A percentile compares a stretch with the other conserved stretches of the same genome.
Conservation (phyloP, 2,329 filamentous ascomycete species). For the Venturia pyrina region DNA sequence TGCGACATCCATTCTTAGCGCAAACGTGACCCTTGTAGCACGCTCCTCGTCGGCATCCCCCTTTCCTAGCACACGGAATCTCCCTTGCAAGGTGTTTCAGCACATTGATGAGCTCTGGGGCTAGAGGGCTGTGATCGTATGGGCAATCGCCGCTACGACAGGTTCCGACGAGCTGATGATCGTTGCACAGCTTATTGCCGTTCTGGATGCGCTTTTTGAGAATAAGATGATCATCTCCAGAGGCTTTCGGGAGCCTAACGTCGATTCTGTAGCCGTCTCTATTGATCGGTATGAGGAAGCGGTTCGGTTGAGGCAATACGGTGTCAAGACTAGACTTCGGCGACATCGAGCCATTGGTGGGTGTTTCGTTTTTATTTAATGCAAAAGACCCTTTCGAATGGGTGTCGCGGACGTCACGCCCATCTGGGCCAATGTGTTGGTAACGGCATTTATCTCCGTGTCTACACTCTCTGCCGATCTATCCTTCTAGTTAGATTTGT, state of each 20-base stretch:
- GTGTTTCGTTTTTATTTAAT: background rate
- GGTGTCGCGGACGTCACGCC: background rate
- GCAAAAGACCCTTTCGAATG: background rate
- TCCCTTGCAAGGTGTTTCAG: conserved; percentile 36
- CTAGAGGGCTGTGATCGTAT: conserved; percentile 38
- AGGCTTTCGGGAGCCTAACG: conserved; percentile 27
- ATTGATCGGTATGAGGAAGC: conserved; percentile 36
- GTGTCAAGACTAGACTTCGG: background rate
- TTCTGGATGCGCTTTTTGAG: conserved; percentile 30
- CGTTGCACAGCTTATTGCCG: conserved; percentile 39
- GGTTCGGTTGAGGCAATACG: conserved; percentile 16
- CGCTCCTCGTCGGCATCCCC: conserved; percentile 31
- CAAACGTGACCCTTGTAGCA: conserved; percentile 40
- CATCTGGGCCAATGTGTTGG: background rate
- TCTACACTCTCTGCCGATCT: background rate
- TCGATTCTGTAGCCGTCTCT: conserved; percentile 39
- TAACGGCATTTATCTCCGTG: conserved; percentile 4
- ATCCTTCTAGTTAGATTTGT: background rate
- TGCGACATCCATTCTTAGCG: conserved; percentile 23
- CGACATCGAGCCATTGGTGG: background rate
- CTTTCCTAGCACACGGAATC: conserved; percentile 31
- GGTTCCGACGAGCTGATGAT: conserved; percentile 32
- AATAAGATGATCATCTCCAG: conserved; percentile 26
- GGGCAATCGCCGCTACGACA: conserved; percentile 30
- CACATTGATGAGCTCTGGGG: conserved; percentile 28